Base-by-base conservation (phyloP, 257 asterid genomes). In the Nicotiana sylvestris region DNA sequence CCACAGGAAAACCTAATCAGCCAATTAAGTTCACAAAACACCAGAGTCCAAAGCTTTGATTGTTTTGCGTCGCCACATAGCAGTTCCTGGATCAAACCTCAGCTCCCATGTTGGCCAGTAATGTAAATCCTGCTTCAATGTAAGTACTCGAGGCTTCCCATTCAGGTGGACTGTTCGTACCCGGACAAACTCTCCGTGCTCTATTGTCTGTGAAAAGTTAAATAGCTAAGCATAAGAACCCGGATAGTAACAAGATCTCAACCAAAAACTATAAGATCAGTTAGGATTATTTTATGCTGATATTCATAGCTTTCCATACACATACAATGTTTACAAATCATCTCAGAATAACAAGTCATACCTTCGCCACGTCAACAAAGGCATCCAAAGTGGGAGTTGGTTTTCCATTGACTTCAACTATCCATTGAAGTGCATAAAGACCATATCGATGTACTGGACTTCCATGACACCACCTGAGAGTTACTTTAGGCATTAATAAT, bases 21-120 rank as follows among this genome's bases (percentile, higher is more conserved):
- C 77, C 18, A 1, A 21, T 3, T 65, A 15, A n/a, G 29, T 46
- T 61, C 32, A 37, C 9, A 49, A 55, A 30, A 76, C 78, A 33
- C 60, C 78, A 6, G 61, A 74, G 58, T 90, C 85, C 64, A 92
- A 87, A 64, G 95, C 85, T 83, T 94, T 93, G 80, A 96, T 96
- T 55, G 89, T 89, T 74, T 86, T 90, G 65, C 99, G 93, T 53
- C 91, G 86, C 99, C 99, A 96, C 82, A 87, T 86, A 27, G 98
- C 95, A 81, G 94, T 90, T 83, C 90, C 93, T 9, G 96, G 97
- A 76, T 94, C 98, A 81, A 93, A 96, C 67, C 94, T 88, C 84
- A 96, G 87, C 86, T 94, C 99, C 99, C 99, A 96, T 37, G 98
- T 86, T 53, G 99, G 98, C 99, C 99, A 96, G 87, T 96, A 96